Evolutionary conservation across 2,329 filamentous ascomycete genomes (phyloP).

Genomic region (Bretziella fagacearum): DNA sequence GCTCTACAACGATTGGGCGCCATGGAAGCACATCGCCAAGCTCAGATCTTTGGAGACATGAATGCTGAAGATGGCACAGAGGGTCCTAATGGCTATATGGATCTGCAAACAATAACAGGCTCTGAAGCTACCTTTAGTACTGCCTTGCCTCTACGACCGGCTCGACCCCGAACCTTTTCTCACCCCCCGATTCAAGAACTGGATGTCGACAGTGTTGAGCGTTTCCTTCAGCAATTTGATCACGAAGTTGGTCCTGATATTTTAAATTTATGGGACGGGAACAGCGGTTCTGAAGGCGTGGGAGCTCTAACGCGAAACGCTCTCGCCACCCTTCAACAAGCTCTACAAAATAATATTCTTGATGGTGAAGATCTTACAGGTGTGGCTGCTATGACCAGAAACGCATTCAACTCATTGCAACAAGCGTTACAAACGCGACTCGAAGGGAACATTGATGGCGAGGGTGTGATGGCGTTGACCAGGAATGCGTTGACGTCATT

Average conservation of each 20-base stretch:
- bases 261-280: conserved; percentile 36
- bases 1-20: conserved; percentile 1
- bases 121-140: background rate
- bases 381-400: conserved; percentile 12
- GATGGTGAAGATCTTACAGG: conserved; percentile 9
- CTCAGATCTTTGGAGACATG: conserved; percentile 6
- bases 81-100: background rate
- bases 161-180: background rate
- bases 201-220: conserved; percentile 13
- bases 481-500: conserved; percentile 10
- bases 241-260: conserved; percentile 39
- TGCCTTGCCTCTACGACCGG: background rate
- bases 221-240: conserved; percentile 18
- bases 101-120: background rate
- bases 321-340: conserved; percentile 9
- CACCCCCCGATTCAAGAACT: conserved; percentile 11
- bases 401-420: conserved; percentile 10
- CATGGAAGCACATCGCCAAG: conserved; percentile 9
- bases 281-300: conserved; percentile 22
- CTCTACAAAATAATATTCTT: conserved; percentile 12
- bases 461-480: conserved; percentile 20
- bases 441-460: conserved; percentile 32
- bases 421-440: conserved; percentile 11
- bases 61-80: background rate
- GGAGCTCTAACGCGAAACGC: conserved; percentile 11